Conservation (phyloP, 306 rosid species). For the Prunus padus region DNA sequence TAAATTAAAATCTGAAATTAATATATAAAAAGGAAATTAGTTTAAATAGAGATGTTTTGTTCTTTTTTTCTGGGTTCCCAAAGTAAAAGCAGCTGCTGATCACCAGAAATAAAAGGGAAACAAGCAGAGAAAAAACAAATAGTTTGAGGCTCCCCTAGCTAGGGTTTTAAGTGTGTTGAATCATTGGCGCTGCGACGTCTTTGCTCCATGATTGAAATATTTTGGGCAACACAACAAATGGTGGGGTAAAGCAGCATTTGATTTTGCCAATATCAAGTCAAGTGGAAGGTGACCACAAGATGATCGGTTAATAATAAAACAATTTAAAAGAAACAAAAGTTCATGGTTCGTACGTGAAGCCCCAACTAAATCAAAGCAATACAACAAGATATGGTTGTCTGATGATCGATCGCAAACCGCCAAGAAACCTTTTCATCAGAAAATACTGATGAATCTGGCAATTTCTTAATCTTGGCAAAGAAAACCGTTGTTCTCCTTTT, state of each 20-base stretch:
- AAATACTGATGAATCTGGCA: neutral
- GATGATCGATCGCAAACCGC: neutral
- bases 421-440: neutral
- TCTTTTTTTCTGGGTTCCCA: neutral
- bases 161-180: neutral
- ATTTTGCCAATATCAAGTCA: neutral
- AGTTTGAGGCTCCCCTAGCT: neutral
- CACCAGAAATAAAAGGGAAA: neutral
- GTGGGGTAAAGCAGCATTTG: slow-evolving; percentile 4
- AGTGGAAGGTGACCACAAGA: slow-evolving; percentile 1
- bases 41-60: neutral
- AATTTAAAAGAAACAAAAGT: too few species aligned
- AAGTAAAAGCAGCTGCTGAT: neutral
- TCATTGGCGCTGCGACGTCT: neutral
- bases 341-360: neutral
- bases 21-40: neutral
- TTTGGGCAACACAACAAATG: neutral
- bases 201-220: neutral
- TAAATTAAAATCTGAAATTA: neutral
- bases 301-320: neutral
- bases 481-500: neutral
- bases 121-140: neutral
- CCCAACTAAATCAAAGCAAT: neutral
- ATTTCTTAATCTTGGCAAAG: neutral
- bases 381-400: neutral